Percentiles rank a stretch among this genome's conserved stretches.
These are phyloP conservation scores for Geoglossum cookeanum DNA, from an alignment of 2,329 filamentous ascomycete genomes.

Conservation along the genomic window DNA sequence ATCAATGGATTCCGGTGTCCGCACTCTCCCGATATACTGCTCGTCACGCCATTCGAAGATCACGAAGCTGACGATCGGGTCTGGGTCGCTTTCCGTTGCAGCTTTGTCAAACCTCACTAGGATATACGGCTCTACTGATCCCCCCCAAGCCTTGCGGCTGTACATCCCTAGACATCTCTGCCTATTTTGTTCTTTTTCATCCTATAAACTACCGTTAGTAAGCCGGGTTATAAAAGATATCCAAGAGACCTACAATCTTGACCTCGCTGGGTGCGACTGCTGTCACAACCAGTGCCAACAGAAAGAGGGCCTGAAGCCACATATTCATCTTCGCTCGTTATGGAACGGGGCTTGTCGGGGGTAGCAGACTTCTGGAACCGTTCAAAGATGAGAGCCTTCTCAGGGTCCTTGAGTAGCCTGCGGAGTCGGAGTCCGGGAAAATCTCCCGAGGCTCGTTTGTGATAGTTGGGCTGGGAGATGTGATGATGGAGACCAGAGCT, in stretches of 20 bases:
- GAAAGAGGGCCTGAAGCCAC: conserved; percentile 29
- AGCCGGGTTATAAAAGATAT: neutral
- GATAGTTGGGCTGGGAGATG: neutral
- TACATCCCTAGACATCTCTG: conserved; percentile 93
- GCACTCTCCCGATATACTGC: conserved; percentile 51
- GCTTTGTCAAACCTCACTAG: conserved; percentile 55
- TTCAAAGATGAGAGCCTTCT: neutral
- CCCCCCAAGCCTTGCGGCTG: conserved; percentile 73
- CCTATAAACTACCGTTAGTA: conserved; percentile 28
- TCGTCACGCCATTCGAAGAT: conserved; percentile 92
- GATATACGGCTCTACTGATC: conserved; percentile 75
- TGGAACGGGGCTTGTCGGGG: neutral
- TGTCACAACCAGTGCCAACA: conserved; percentile 35
- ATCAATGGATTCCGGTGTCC: conserved; percentile 32
- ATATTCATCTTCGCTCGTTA: conserved; percentile 31
- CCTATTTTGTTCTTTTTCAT: conserved; percentile 54
- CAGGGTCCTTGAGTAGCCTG: neutral
- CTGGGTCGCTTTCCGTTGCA: conserved; percentile 36
- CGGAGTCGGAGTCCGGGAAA: neutral
- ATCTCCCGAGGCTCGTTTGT: neutral
- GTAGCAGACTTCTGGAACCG: neutral
- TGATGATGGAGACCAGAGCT: neutral
- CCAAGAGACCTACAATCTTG: conserved; percentile 28
- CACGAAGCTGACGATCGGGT: conserved; percentile 64
- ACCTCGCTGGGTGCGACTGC: conserved; percentile 38